Base-by-base conservation (phyloP, 2,329 filamentous ascomycete species). In the Rhytidhysteron rufulum region DNA sequence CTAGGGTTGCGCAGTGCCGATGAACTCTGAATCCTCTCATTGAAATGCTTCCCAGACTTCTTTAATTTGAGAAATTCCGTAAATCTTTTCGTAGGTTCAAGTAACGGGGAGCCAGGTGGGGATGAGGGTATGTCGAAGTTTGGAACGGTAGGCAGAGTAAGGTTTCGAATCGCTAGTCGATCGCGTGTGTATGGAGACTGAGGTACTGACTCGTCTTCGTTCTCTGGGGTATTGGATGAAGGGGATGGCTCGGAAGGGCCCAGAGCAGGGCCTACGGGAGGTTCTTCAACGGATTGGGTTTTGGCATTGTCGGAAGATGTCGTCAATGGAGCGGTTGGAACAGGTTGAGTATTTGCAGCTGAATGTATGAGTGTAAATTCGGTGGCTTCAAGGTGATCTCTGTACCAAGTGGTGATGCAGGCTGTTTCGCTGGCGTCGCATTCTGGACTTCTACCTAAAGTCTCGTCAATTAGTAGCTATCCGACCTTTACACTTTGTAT, bases 1-100 rank as follows among this genome's bases (percentile, higher is more conserved):
- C 77, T 78, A 2, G 87, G 87, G 57, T 91, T 91, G 37, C 79
- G 78, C 43, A 90, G 69, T 6, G 84, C 79, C 1, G 77, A 67
- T 0, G 83, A 85, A 42, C 75, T 74, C 25, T 84, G 78, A 7
- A 93, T 70, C 45, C 85, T 82, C 52, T 80, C 73, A 61, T 93
- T 90, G 72, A 91, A 91, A 65, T 93, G 87, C 13, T 82, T 73
- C 4, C 83, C 83, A 47, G 83, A 79, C 55, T 79, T 81, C 68
- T 93, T 93, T n/a, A 91, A 74, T 33, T 79, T 73, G 1, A 91
- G 75, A 50, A 93, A 91, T 43, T 81, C 79, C 47, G 80, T 75
- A 51, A 91, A 84, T 53, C 88, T 89, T 50, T 77, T 74, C 37
- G 77, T 82, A 10, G 81, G 56, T 29, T 51, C 54, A 31, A 65